phyloP scores from a whole-genome alignment of 2,329 filamentous ascomycete species.

The Neopestalotiopsis rosae region DNA sequence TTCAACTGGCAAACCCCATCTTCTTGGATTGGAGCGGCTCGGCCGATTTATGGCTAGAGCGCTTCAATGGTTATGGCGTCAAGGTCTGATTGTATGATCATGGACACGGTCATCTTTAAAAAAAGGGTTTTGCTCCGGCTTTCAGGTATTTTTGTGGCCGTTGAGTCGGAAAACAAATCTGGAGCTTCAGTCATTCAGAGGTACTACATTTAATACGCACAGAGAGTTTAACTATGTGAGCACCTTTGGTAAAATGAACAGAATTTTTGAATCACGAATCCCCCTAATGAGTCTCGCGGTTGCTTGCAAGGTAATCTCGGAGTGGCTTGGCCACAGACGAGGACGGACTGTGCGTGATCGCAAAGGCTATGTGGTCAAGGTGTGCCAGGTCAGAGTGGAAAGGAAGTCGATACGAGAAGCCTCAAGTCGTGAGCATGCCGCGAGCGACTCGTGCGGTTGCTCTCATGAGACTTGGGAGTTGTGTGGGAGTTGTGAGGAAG shows the following conservation, averaged over 20 bases:
- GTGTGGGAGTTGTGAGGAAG: no score
- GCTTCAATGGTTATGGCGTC: constrained; percentile 6
- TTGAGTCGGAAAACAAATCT: neutral
- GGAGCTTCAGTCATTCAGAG: neutral
- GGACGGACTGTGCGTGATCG: no score
- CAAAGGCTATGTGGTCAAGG: no score
- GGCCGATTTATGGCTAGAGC: neutral
- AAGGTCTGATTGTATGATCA: constrained; percentile 11
- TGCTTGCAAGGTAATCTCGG: no score
- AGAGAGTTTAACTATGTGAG: neutral
- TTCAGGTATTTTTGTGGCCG: neutral
- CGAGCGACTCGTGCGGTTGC: no score
- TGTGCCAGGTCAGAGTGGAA: no score
- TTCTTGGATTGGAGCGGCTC: neutral
- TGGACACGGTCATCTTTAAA: constrained; percentile 11
- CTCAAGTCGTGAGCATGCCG: no score
- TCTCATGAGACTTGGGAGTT: no score
- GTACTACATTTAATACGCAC: constrained; percentile 11
- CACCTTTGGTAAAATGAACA: neutral
- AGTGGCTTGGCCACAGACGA: no score
- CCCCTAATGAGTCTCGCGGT: no score
- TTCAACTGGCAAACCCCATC: neutral
- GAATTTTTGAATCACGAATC: neutral
- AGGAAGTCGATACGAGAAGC: no score
- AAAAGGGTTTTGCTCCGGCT: constrained; percentile 6